phyloP scores from a whole-genome alignment of 176 grass and related monocot genomes.

The Aegilops bicornis region DNA sequence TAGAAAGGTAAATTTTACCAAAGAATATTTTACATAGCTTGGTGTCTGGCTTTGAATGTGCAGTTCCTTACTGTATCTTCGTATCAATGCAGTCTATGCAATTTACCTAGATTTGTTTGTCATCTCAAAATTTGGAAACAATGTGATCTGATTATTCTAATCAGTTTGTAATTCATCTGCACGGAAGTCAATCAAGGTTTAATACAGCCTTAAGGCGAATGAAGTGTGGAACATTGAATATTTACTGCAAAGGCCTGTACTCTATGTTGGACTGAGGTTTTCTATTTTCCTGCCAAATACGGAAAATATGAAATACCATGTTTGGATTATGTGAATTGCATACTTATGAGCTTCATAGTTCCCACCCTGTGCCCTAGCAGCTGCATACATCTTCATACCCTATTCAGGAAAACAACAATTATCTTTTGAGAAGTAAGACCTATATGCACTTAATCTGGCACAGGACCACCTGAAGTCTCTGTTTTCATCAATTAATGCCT shows the following conservation, averaged over 20 bases:
- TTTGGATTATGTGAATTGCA: background rate
- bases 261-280: conserved; percentile 1
- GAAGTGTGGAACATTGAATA: background rate
- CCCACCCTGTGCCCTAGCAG: background rate
- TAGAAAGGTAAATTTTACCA: conserved; percentile 63
- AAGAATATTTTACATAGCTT: conserved; percentile 12
- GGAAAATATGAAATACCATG: background rate
- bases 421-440: background rate
- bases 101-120: background rate
- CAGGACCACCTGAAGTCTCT: background rate
- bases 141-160: background rate
- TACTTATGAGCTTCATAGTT: background rate
- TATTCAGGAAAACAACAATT: background rate
- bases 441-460: background rate
- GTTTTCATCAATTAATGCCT: background rate
- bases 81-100: background rate
- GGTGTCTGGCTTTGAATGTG: background rate
- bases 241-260: conserved; percentile 12
- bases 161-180: background rate
- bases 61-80: background rate
- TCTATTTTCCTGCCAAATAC: background rate
- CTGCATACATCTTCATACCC: background rate
- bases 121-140: background rate
- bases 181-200: background rate
- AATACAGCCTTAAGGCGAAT: background rate